Evolutionary conservation across 148 eudicot genomes (phyloP).

Genomic region (Polygonum maritimum): DNA sequence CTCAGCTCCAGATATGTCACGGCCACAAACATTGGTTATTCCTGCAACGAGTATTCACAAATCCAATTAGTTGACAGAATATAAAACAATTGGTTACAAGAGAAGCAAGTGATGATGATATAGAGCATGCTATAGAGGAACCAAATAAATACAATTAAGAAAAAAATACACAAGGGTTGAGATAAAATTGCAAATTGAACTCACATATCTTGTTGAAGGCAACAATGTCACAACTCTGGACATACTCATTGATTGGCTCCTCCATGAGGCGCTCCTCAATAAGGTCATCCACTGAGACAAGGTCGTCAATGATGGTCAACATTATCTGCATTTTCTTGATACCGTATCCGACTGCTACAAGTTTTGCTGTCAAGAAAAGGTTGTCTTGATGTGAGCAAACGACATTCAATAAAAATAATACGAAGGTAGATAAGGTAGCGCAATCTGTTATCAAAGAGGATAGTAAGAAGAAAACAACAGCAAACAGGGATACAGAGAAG

Average conservation of each 20-base stretch:
- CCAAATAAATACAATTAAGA: not conserved
- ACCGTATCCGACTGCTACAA: conserved; percentile 90
- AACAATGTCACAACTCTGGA: conserved; percentile 95
- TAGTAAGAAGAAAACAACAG: not conserved
- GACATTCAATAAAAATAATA: not conserved
- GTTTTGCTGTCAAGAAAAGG: conserved; percentile 49
- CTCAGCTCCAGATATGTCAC: not conserved
- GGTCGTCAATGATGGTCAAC: conserved; percentile 83
- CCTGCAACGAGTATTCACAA: not conserved
- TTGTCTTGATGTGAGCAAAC: conserved; percentile 20
- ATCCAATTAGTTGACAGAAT: not conserved
- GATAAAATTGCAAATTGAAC: conserved; percentile 32
- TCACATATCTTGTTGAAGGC: conserved; percentile 84
- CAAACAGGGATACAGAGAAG: not conserved
- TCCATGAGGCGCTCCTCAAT: conserved; percentile 58
- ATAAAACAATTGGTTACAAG: not conserved
- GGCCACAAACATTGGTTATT: not conserved
- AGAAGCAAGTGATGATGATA: conserved; percentile 12
- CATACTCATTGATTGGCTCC: conserved; percentile 76
- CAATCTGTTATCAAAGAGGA: conserved; percentile 9
- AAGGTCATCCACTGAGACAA: conserved; percentile 75
- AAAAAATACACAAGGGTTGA: conserved; percentile 10
- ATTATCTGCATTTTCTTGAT: conserved; percentile 87
- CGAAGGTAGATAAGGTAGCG: conserved; percentile 23
- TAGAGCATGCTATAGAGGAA: conserved; percentile 14